A percentile compares a stretch with the other conserved stretches of the same genome.
These are phyloP conservation scores for Articulospora tetracladia DNA, from an alignment of 495 filamentous ascomycete genomes.

Conservation along the genomic window DNA sequence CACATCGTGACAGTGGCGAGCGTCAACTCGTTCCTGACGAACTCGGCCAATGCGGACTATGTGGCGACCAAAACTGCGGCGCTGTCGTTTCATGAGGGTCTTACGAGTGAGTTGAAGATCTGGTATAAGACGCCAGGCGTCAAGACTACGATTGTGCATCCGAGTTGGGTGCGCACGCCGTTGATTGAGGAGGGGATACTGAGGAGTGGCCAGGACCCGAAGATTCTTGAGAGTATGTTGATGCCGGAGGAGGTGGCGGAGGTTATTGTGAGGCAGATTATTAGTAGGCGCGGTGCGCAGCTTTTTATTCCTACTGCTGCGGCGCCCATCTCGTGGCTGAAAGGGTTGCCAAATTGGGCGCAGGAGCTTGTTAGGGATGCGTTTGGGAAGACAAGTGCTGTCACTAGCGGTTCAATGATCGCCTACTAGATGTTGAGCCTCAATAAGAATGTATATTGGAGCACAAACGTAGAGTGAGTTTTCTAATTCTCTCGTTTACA, in stretches of 20 bases:
- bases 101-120: constrained; percentile 55
- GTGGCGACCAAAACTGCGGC: constrained; percentile 60
- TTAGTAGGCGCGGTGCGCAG: constrained; percentile 53
- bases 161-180: constrained; percentile 13
- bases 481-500: too few relatives aligned
- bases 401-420: too few relatives aligned
- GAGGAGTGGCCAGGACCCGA: constrained; percentile 37
- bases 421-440: too few relatives aligned
- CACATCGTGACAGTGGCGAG: constrained; percentile 69
- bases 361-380: too few relatives aligned
- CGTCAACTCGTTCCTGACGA: constrained; percentile 49
- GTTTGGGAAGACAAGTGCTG: too few relatives aligned
- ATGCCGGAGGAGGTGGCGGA: constrained; percentile 63
- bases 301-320: constrained; percentile 3
- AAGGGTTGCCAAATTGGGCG: constrained; percentile 8
- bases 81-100: constrained; percentile 63
- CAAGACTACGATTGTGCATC: constrained; percentile 53
- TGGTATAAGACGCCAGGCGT: constrained; percentile 58
- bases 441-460: too few relatives aligned
- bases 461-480: too few relatives aligned
- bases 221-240: constrained; percentile 48
- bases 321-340: not conserved
- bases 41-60: constrained; percentile 67
- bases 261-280: constrained; percentile 52
- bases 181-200: not conserved